Base-by-base conservation (phyloP, 805 yeast genomes). In the Clavispora santaluciae region DNA sequence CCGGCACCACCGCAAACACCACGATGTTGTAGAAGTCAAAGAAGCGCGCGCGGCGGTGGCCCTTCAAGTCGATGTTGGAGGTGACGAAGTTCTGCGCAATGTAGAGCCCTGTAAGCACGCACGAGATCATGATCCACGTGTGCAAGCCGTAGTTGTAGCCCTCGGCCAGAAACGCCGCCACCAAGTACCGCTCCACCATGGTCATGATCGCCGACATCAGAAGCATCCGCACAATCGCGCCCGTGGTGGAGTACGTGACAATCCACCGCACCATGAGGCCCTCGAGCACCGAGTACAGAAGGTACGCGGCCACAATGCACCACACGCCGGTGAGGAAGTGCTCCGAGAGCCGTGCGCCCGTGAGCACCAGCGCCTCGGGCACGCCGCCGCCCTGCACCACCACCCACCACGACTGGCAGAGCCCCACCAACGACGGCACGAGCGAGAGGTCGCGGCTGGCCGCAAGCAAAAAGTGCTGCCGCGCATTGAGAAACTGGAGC, bases 1-100 rank as follows among this genome's bases (percentile, higher is more conserved):
- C 88, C 0, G 99, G 99, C n/a, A 91, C 96, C 30, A 91, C 99
- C 2, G 98, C 97, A 66, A 87, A 91, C 2, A 91, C 97, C 0
- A 86, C 88, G 37, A 93, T 86, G 51, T 85, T 86, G 60, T 88
- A 87, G 41, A 90, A 71, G 59, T 91, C 95, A 44, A 90, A 86
- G 25, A 89, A 82, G 40, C 96, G 72, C 30, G 78, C 73, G 22
- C 61, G 49, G 49, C 59, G 66, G 51, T 67, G 57, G 5, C 66
- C 72, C 46, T 74, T 74, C 36, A 76, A 57, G 43, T 79, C 80
- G 41, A 84, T 57, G 56, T 84, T 82, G 41, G 89, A 83, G 10
- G 96, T 89, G 48, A 89, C 82, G 57, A 89, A 91, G 57, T 84
- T 88, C 62, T 91, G 98, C 49, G 83, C 72, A 33, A 86, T 89